Evolutionary conservation across 305 asterid species (phyloP).

Genomic region (Fraxinus greggii): DNA sequence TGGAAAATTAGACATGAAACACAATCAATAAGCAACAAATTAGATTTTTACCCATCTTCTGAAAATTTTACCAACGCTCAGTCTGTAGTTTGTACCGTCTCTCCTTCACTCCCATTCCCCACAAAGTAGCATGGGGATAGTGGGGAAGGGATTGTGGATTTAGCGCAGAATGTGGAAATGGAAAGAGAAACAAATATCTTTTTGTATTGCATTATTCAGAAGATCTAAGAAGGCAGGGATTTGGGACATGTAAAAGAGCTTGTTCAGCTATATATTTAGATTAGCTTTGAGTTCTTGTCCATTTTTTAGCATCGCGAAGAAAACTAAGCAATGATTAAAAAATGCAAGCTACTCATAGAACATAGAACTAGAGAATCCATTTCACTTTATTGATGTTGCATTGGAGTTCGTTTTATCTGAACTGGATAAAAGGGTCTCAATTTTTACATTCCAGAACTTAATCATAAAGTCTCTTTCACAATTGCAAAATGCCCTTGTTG

Average conservation of each 20-base stretch:
- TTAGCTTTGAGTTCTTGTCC: not conserved
- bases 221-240: not conserved
- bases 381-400: not conserved
- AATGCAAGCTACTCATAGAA: not conserved
- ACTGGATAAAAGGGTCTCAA: not conserved
- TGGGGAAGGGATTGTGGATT: not conserved
- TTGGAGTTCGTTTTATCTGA: constrained; percentile 1
- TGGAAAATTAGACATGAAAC: not conserved
- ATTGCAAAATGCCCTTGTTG: not conserved
- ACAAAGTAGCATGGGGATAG: not conserved
- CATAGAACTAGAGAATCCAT: not conserved
- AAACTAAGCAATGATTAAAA: constrained; percentile 11
- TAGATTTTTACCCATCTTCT: not conserved
- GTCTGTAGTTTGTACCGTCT: not conserved
- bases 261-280: not conserved
- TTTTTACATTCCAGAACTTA: not conserved
- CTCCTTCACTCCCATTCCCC: not conserved
- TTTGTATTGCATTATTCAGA: not conserved
- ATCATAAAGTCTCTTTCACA: not conserved
- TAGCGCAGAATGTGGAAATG: not conserved
- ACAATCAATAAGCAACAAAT: not conserved
- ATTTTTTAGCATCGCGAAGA: not conserved
- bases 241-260: not conserved
- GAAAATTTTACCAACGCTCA: not conserved
- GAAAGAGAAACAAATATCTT: not conserved